Evolutionary conservation across 164 flowering plant genomes (phyloP), one percentile per base, ranked within the genome.

Genomic region (Magnolia officinalis): DNA sequence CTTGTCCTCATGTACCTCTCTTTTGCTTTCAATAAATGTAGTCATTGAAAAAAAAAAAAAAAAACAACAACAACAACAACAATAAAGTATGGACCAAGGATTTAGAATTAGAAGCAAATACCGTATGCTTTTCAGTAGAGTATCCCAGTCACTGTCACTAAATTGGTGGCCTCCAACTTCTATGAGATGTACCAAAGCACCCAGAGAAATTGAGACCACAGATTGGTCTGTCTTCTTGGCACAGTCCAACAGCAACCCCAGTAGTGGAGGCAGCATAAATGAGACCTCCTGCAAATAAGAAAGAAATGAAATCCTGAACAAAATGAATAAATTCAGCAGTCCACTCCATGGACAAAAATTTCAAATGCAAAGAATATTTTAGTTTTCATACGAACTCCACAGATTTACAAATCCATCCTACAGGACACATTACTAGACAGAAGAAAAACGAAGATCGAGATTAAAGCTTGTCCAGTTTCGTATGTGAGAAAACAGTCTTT

Each of bases 141-240:
- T 96, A 82, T 94, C 98, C 99, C 99, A 96, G 83, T 94, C 99
- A 78, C 78, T 83, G 63, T 90, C 92, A 81, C 91, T 88, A 79
- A 96, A 96, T 78, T 94, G 97, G 83, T 92, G 98, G 37, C 99
- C 99, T 59, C 99, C 99, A 78, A 94, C 98, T 87, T 94, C 99
- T 71, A 96, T 94, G 50, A 96, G 98, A 86, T 96, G 99, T 70
- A 93, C 95, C 73, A 96, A 81, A 72, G 99, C 99, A 80, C 97
- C 99, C 79, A 96, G 84, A 77, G 99, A 87, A 26, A 94, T 85
- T 76, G 99, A 92, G 81, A 92, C 99, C 55, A 96, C 99, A 51
- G 94, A 76, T 79, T 96, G 99, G 80, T 96, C 98, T 26, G 93
- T 84, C 82, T 91, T 87, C 82, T 92, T 94, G 63, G 99, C 97